Percentiles rank a stretch among this genome's conserved stretches.
These are phyloP conservation scores for Cryphonectria naterciae DNA, from an alignment of 2,329 filamentous ascomycete species.

Conservation along the genomic window DNA sequence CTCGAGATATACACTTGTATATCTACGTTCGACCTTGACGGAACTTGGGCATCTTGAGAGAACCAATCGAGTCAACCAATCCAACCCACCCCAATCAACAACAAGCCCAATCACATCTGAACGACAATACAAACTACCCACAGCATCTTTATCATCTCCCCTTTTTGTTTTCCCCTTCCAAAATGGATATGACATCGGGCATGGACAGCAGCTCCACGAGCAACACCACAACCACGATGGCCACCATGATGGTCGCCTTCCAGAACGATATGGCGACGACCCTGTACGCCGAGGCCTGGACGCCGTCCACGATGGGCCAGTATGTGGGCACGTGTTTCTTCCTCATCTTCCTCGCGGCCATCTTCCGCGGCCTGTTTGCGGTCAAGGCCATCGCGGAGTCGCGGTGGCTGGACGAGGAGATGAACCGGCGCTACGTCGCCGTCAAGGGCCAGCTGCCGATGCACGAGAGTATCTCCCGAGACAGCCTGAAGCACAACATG, in stretches of 20 bases:
- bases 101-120: neutral
- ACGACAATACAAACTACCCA: neutral
- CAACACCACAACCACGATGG: slow-evolving; percentile 31
- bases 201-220: slow-evolving; percentile 34
- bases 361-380: slow-evolving; percentile 74
- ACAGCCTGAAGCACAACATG: slow-evolving; percentile 66
- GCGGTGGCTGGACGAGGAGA: slow-evolving; percentile 71
- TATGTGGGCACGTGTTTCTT: slow-evolving; percentile 95
- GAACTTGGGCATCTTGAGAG: neutral
- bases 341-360: slow-evolving; percentile 73
- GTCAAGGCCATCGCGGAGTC: slow-evolving; percentile 66
- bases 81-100: no score
- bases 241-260: slow-evolving; percentile 64
- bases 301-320: slow-evolving; percentile 67
- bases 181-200: slow-evolving; percentile 31
- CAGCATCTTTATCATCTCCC: neutral
- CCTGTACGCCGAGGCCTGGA: slow-evolving; percentile 70
- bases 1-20: neutral
- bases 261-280: slow-evolving; percentile 56
- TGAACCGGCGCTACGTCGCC: slow-evolving; percentile 76
- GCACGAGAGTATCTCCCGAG: slow-evolving; percentile 61
- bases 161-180: neutral
- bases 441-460: slow-evolving; percentile 67
- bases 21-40: neutral
- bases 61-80: neutral